Conservation (phyloP, 2,329 filamentous ascomycete species). For the Sporothrix protearum region DNA sequence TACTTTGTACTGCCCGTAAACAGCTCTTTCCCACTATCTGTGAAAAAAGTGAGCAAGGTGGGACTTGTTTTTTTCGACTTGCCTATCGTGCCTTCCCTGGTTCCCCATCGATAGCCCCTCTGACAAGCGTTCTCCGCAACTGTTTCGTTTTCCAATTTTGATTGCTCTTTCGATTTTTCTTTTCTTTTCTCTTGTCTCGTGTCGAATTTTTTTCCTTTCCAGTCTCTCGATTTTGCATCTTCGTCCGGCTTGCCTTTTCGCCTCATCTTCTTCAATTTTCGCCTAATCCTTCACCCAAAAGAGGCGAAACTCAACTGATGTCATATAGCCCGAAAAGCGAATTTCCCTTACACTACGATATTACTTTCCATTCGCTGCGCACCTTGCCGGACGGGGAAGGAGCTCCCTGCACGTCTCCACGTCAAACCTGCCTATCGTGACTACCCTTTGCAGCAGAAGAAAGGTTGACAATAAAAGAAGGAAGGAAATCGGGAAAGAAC, state of each 20-base stretch:
- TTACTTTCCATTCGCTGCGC: not conserved
- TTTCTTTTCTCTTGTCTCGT: not conserved
- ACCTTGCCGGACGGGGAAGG: conserved; percentile 19
- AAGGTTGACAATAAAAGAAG: not conserved
- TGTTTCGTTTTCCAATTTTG: conserved; percentile 1
- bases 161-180: not conserved
- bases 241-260: not conserved
- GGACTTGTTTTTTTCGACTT: conserved; percentile 15
- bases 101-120: not conserved
- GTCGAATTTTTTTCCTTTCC: too few species aligned
- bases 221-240: not conserved
- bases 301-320: conserved; percentile 5
- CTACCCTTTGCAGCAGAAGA: not conserved
- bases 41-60: not conserved
- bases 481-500: not conserved
- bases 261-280: not conserved
- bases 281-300: not conserved
- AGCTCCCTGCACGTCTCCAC: not conserved
- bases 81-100: conserved; percentile 10
- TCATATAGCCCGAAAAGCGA: conserved; percentile 4
- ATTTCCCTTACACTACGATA: conserved; percentile 10
- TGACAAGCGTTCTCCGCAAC: not conserved
- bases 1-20: not conserved
- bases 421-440: conserved; percentile 8
- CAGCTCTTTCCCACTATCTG: conserved; percentile 9